Evolutionary conservation across 2,329 filamentous ascomycete species (phyloP).

Genomic region (Paracamarosporium sp.): DNA sequence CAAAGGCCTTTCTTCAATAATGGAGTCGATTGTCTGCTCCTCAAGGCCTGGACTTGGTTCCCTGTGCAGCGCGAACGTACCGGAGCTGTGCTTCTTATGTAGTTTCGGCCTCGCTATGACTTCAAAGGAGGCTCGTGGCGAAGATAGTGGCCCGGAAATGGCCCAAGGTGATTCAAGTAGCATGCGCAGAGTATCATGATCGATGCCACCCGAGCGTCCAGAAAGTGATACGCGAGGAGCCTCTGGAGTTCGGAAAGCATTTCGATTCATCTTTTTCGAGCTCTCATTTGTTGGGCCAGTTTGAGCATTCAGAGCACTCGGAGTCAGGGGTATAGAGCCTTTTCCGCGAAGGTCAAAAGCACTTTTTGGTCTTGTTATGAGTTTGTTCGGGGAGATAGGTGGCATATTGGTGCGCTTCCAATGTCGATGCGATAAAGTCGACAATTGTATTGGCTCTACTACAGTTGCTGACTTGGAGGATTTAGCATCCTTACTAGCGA

Average conservation of each 20-base stretch:
- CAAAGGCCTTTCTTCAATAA: conserved; percentile 10
- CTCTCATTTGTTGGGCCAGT: neutral
- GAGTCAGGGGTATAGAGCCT: neutral
- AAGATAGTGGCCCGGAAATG: conserved; percentile 3
- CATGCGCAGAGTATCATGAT: conserved; percentile 15
- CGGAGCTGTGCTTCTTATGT: conserved; percentile 18
- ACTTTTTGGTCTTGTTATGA: conserved; percentile 34
- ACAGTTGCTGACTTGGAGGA: neutral
- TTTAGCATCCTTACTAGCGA: conserved; percentile 10
- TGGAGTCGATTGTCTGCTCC: conserved; percentile 19
- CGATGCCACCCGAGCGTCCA: neutral
- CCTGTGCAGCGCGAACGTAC: conserved; percentile 22
- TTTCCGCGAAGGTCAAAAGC: conserved; percentile 39
- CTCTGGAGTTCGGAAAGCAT: neutral
- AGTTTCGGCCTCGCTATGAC: neutral
- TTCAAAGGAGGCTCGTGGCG: conserved; percentile 8
- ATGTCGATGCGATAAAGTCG: conserved; percentile 14
- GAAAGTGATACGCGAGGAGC: neutral
- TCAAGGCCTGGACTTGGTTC: conserved; percentile 20
- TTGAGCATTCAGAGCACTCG: neutral
- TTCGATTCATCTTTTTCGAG: neutral
- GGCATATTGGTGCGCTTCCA: conserved; percentile 23
- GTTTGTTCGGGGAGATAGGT: conserved; percentile 27
- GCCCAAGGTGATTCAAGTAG: conserved; percentile 16
- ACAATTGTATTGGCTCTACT: neutral